These are phyloP conservation scores for Kondoa subrosea DNA, from an alignment of 768 basidiomycete genomes.

Conservation along the genomic window DNA sequence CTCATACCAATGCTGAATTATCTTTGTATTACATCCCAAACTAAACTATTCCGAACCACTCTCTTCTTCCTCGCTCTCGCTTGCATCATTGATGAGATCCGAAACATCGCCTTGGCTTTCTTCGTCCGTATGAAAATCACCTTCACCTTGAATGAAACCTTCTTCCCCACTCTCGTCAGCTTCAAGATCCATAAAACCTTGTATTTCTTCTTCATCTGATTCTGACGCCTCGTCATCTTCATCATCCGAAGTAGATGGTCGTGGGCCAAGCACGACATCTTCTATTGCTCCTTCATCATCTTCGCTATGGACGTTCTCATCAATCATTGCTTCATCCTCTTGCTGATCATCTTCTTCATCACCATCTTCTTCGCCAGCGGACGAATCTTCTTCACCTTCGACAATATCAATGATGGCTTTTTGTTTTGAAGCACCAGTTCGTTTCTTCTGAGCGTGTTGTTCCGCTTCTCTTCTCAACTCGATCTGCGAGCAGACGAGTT, in stretches of 20 bases:
- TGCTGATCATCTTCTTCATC: conserved; percentile 42
- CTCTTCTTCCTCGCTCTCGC: conserved; percentile 26
- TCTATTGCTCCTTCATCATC: conserved; percentile 42
- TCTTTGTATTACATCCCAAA: too few species aligned
- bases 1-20: too few species aligned
- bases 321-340: conserved; percentile 33
- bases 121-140: conserved; percentile 26
- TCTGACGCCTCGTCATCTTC: conserved; percentile 20
- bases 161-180: conserved; percentile 41
- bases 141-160: conserved; percentile 27
- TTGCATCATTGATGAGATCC: conserved; percentile 31
- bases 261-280: conserved; percentile 23
- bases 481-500: conserved; percentile 85
- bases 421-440: conserved; percentile 34
- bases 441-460: conserved; percentile 35
- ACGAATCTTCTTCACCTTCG: conserved; percentile 58
- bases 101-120: conserved; percentile 18
- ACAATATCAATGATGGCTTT: conserved; percentile 27
- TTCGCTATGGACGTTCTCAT: conserved; percentile 49
- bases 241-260: conserved; percentile 26
- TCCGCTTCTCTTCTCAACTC: conserved; percentile 64
- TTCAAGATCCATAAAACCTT: conserved; percentile 34
- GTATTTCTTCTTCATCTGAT: conserved; percentile 25
- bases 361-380: conserved; percentile 50
- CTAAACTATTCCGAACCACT: conserved; percentile 25